Evolutionary conservation across 2,329 filamentous ascomycete species (phyloP), one percentile per base, ranked within the genome.

Genomic region (Hawksworthiomyces lignivorus): DNA sequence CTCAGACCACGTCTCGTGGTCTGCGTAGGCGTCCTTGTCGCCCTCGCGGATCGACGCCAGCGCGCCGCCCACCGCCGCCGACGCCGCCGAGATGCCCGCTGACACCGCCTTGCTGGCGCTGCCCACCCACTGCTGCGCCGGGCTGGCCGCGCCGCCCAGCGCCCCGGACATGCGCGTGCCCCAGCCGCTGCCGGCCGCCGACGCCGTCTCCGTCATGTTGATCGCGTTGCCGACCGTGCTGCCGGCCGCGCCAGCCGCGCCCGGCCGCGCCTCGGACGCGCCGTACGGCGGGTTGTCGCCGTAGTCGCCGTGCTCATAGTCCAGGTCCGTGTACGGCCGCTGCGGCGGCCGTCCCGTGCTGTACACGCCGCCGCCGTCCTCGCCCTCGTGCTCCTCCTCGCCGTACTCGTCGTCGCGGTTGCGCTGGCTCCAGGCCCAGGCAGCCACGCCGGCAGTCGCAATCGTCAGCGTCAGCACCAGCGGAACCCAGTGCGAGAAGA

Each of bases 361-460:
- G 60, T 48, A n/a, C n/a, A n/a, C n/a, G n/a, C n/a, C n/a, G n/a
- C 60, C 60, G 44, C 61, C 61, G 49, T 67, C 67, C 14, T 37
- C 39, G 21, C 37, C 58, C 40, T 79, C 75, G n/a, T n/a, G n/a
- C 48, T 73, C 70, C 48, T 80, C 72, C 44, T 80, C 75, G 21
- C 88, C 82, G 18, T 80, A 72, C 43, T 80, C 75, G 40, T 87
- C 82, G 45, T 82, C 76, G 51, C 85, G 82, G 56, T 74, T 78
- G 55, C 87, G 82, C 65, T 94, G 88, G 61, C 84, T 94, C 88
- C 88, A 95, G 47, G 89, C 79, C 90, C 90, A 97, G 44, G 87
- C 87, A 39, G 82, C 89, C 36, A 94, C 67, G 26, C 89, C 88
- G 42, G 85, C 81, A 18, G 89, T 87, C 47, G 90, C 90, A 52